Evolutionary conservation across 2,329 filamentous ascomycete genomes (phyloP), one percentile per base, ranked within the genome.

Genomic region (Trichophyton verrucosum): DNA sequence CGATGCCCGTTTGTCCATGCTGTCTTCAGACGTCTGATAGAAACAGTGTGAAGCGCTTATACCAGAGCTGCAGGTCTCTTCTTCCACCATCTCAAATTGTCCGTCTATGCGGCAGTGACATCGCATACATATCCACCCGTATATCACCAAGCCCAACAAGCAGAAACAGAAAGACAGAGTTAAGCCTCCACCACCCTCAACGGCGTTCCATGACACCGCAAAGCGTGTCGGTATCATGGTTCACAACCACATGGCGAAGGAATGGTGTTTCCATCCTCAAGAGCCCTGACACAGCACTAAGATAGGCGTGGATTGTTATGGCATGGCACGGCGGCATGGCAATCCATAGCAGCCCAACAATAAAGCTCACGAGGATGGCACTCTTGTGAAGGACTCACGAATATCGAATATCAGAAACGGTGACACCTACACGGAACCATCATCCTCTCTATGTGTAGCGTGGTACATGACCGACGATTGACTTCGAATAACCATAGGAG

Each of bases 341-440:
- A 51, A 55, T 55, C 33, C 51, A 55, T 55, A 27, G 33, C 20
- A 55, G 33, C 27, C 51, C 51, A 36, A 55, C 15, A 30, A 55
- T 55, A 36, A 30, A 55, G 51, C 51, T 55, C 51, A 55, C 51
- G 51, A 27, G 51, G 27, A 17, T 55, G 51, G 11, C 51, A 55
- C 33, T 55, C 20, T 36, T 55, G 51, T 27, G 51, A 55, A 36
- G 51, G 17, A n/a, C 30, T 36, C 51, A 33, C n/a, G 51, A 55
- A 55, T 36, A 55, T 55, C 24, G 33, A 55, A 38, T 38, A 38
- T 38, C 33, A 38, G 33, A 38, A 55, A 55, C 24, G 51, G 51
- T 55, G 51, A 55, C 51, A 55, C 51, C 51, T 55, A 55, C 51
- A 55, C 51, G 51, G 51, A 55, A 36, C 51, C 51, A 55, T 55